phyloP scores from a whole-genome alignment of 257 asterid genomes.

The Coffea canephora region DNA sequence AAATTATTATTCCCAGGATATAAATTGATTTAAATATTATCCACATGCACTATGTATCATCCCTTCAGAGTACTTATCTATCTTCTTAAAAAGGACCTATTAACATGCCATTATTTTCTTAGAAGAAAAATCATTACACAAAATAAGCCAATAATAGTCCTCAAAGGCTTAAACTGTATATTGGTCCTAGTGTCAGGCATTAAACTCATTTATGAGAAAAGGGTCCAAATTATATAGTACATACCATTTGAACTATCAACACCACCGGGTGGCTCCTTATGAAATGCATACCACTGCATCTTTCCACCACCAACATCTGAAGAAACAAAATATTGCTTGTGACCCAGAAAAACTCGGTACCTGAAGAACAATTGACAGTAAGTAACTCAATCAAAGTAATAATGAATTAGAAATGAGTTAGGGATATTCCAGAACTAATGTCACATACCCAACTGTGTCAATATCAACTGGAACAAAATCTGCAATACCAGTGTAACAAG shows the following conservation, averaged over 20 bases:
- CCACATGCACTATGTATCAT: neutral
- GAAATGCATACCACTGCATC: constrained; percentile 99
- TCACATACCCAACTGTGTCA: constrained; percentile 83
- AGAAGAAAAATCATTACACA: neutral
- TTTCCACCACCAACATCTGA: constrained; percentile 98
- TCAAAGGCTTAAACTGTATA: neutral
- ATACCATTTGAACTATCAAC: constrained; percentile 58
- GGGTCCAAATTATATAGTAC: constrained; percentile 1
- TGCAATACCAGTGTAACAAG: constrained; percentile 97
- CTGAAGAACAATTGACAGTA: constrained; percentile 32
- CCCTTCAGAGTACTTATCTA: neutral
- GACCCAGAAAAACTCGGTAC: constrained; percentile 95
- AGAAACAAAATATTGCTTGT: constrained; percentile 95
- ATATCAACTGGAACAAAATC: constrained; percentile 94
- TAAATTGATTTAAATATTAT: neutral
- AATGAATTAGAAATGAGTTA: neutral
- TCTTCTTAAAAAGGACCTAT: neutral
- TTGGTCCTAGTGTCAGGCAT: neutral
- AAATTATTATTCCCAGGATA: neutral
- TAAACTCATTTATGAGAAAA: neutral
- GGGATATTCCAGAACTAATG: neutral
- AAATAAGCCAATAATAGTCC: neutral
- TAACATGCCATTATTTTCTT: neutral
- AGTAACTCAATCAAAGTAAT: neutral
- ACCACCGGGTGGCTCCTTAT: constrained; percentile 84